Conservation (phyloP, 2,329 filamentous ascomycete species). For the Stemphylium vesicarium region DNA sequence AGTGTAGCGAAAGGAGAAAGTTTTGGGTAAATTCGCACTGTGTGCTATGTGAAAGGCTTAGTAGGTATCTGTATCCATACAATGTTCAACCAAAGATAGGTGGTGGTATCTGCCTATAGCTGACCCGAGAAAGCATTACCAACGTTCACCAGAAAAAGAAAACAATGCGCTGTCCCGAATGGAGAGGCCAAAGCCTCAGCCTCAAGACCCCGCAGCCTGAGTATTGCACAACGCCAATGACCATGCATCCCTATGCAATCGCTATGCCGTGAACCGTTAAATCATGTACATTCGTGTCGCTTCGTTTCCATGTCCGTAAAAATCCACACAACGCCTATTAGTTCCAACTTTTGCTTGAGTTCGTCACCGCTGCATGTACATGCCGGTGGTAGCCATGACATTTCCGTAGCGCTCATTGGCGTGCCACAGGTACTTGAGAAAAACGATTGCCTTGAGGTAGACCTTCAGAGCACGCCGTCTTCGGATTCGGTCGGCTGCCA, state of each 20-base stretch:
- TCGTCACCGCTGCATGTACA: slow-evolving; percentile 33
- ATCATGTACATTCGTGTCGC: slow-evolving; percentile 7
- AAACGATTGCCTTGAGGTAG: slow-evolving; percentile 34
- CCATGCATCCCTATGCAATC: slow-evolving; percentile 9
- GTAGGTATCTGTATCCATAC: background rate
- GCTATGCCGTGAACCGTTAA: background rate
- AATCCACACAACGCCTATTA: background rate
- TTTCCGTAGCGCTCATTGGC: slow-evolving; percentile 35
- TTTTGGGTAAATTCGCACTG: background rate
- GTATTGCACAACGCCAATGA: slow-evolving; percentile 7
- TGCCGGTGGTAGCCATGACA: slow-evolving; percentile 34
- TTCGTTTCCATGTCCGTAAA: background rate
- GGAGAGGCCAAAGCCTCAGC: too few relatives aligned
- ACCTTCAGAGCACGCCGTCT: slow-evolving; percentile 26
- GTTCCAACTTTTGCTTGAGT: background rate
- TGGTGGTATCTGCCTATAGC: background rate
- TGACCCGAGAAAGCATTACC: background rate
- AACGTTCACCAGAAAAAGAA: too few relatives aligned
- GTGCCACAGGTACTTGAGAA: slow-evolving; percentile 30
- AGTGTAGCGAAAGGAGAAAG: background rate
- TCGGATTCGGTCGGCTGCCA: slow-evolving; percentile 31
- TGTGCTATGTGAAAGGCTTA: background rate
- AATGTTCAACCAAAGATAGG: background rate
- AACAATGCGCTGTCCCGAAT: too few relatives aligned
- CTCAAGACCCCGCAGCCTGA: background rate